Evolutionary conservation across 2,329 filamentous ascomycete species (phyloP), one percentile per base, ranked within the genome.

Genomic region (Aspergillus piperis): DNA sequence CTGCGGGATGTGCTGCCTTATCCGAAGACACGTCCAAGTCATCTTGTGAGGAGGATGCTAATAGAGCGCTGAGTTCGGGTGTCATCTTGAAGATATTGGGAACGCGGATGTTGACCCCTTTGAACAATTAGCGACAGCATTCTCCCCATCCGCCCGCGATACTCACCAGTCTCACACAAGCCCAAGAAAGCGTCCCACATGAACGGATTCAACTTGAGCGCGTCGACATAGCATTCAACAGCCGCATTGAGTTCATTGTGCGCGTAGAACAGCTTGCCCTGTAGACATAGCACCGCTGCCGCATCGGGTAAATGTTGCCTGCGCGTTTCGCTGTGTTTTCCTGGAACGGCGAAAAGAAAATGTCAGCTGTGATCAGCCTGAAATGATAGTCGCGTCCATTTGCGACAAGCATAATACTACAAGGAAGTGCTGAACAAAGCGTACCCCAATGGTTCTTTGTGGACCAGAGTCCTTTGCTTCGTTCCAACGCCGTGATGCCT

Each of bases 121-220:
- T 7, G n/a, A 17, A 58, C 8, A 27, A 36, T 30, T 21, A 57
- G 53, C 42, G 11, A 57, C 10, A 10, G 5, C 11, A 10, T 32
- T 19, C 27, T 19, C 13, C 21, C 49, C 8, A 19, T 15, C n/a
- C 8, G 8, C 25, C 11, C 5, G 23, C 19, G 42, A 49, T 50
- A 66, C 75, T 69, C 74, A 80, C 86, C 87, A 47, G 86, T 91
- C 71, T 97, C 92, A 73, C 93, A 96, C 7, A 99, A 83, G 15
- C 87, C 89, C 21, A 89, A 88, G 70, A 98, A 98, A 0, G 94
- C 93, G 81, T 99, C 95, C 95, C 95, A 99, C 86, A 96, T 95
- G 76, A 98, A 94, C 1, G 95, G 93, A 71, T 98, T 99, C 57
- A 88, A 76, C 77, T 93, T 96, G 69, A 99, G 80, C 5, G 93